Percentiles rank a stretch among this genome's conserved stretches.
These are phyloP conservation scores for Pseudogymnoascus sp. DNA, from an alignment of 2,329 filamentous ascomycete genomes.

Conservation along the genomic window DNA sequence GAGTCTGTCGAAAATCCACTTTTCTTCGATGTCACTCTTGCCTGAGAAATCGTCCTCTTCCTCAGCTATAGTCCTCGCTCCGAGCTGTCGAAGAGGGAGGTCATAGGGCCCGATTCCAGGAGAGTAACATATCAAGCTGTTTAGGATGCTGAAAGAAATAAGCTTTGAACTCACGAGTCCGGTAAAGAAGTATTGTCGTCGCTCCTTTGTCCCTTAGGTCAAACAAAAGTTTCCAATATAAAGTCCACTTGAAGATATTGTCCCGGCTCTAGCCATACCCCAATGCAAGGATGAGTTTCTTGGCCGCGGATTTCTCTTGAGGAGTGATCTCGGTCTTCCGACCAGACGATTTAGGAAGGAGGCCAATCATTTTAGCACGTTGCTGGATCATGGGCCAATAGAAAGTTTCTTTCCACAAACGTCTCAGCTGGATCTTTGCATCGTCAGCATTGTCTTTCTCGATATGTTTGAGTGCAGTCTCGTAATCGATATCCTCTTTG, in stretches of 20 bases:
- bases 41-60: conserved; percentile 17
- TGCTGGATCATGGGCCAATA: conserved; percentile 19
- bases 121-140: conserved; percentile 12
- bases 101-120: conserved; percentile 11
- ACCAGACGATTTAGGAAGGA: conserved; percentile 12
- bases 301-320: conserved; percentile 15
- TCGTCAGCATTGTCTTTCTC: conserved; percentile 15
- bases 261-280: conserved; percentile 11
- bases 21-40: conserved; percentile 16
- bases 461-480: conserved; percentile 12
- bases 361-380: conserved; percentile 16
- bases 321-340: conserved; percentile 14
- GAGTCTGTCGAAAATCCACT: conserved; percentile 16
- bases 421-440: conserved; percentile 8
- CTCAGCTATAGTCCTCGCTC: conserved; percentile 10
- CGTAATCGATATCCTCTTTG: conserved; percentile 15
- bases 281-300: conserved; percentile 14
- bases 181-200: conserved; percentile 16
- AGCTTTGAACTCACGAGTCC: conserved; percentile 15
- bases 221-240: conserved; percentile 18
- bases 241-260: conserved; percentile 18
- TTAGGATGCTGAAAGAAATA: conserved; percentile 12
- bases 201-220: conserved; percentile 13
- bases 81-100: conserved; percentile 14
- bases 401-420: conserved; percentile 18